phyloP scores from a whole-genome alignment of 805 yeast genomes.

The Jamesozyma rosinii region DNA sequence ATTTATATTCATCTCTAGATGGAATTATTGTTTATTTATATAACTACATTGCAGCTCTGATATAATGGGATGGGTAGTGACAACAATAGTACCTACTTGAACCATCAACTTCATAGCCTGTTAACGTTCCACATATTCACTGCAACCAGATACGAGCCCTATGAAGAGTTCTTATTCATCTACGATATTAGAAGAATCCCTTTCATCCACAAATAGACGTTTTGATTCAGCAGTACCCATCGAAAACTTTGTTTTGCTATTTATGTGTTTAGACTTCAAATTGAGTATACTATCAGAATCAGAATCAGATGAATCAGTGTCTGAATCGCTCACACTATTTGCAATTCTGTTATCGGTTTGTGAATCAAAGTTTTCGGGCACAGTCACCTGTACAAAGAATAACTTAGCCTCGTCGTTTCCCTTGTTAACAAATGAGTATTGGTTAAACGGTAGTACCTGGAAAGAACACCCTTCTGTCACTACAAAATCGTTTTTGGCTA shows the following conservation, averaged over 20 bases:
- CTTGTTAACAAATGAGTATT: conserved; percentile 57
- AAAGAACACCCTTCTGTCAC: conserved; percentile 69
- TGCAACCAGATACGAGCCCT: too few species aligned
- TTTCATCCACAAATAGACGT: not conserved
- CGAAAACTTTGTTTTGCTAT: not conserved
- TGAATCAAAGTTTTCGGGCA: conserved; percentile 29
- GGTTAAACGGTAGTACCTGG: conserved; percentile 70
- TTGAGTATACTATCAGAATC: not conserved
- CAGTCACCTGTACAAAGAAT: conserved; percentile 63
- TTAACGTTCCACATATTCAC: too few species aligned
- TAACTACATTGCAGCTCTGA: too few species aligned
- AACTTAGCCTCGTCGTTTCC: conserved; percentile 50
- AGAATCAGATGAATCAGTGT: conserved; percentile 36
- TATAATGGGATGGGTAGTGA: too few species aligned
- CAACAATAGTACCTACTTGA: too few species aligned
- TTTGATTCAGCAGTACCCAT: not conserved
- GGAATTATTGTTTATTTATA: too few species aligned
- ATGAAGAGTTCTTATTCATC: too few species aligned
- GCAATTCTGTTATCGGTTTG: not conserved
- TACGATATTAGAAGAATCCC: not conserved
- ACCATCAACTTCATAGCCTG: too few species aligned
- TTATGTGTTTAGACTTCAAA: not conserved
- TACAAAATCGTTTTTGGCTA: conserved; percentile 49
- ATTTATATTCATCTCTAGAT: too few species aligned
- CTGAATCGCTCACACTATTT: conserved; percentile 19